Base-by-base conservation (phyloP, 495 filamentous ascomycete species). In the Neurospora sp. region DNA sequence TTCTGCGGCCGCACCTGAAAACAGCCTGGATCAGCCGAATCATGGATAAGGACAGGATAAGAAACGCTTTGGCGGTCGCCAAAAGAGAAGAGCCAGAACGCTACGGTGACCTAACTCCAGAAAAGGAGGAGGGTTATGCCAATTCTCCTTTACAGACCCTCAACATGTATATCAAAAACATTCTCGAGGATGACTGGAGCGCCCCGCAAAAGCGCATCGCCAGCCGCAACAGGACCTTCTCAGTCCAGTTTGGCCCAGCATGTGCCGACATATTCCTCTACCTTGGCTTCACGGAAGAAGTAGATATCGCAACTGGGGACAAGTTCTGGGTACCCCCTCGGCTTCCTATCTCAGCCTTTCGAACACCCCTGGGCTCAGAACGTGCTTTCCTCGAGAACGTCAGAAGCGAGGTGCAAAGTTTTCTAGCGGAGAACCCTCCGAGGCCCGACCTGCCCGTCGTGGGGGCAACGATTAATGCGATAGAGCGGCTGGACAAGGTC, bases 171-270 rank as follows among this genome's bases (percentile, higher is more conserved):
- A 78, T 94, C 36, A 81, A 74, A 8, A 91, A 94, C 76, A 83
- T 89, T 9, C 81, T 93, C 69, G 78, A 85, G 39, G 81, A 85
- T 43, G 76, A 73, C 71, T 77, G 9, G 76, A 80, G 70, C 76
- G 79, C 48, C 0, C 66, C 75, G 39, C 83, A 84, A 42, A 89
- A 88, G 78, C 76, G 81, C 28, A 92, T 95, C 71, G 86, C 89
- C 5, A 85, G 86, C 17, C 81, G 87, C 9, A 94, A 94, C 81
- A 94, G 93, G 79, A 87, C 86, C 19, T 96, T 93, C 76, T 83
- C 88, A 70, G 83, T 90, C 17, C 87, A 89, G 48, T 92, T 94
- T 78, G 92, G 92, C 17, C 81, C 81, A 34, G 85, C 88, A 21
- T 92, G 92, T 78, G 83, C 88, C 72, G 82, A 86, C 39, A 76